phyloP scores from a whole-genome alignment of 495 filamentous ascomycete species.

The Talaromyces trachyspermus region DNA sequence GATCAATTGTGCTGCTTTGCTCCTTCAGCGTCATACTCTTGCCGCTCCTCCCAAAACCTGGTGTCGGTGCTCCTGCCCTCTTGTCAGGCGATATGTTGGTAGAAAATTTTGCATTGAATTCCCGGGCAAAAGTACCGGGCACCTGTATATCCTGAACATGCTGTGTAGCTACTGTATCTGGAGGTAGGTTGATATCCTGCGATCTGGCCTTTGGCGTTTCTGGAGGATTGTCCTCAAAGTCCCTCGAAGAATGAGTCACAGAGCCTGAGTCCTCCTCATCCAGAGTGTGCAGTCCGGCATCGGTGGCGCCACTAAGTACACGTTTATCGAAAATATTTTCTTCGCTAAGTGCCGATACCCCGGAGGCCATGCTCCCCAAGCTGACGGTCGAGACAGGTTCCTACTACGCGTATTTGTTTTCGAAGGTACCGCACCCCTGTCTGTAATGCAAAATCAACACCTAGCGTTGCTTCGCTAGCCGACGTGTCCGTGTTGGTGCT shows the following conservation, averaged over 20 bases:
- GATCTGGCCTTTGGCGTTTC: constrained; percentile 43
- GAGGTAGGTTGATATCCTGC: constrained; percentile 50
- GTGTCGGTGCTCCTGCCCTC: constrained; percentile 40
- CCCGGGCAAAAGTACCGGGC: constrained; percentile 77
- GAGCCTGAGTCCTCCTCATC: constrained; percentile 51
- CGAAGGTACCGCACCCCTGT: constrained; percentile 69
- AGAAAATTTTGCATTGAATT: constrained; percentile 61
- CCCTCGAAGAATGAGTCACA: constrained; percentile 33
- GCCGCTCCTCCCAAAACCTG: constrained; percentile 53
- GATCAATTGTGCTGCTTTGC: constrained; percentile 92
- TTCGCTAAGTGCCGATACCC: constrained; percentile 70
- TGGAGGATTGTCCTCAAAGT: constrained; percentile 35
- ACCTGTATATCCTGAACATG: constrained; percentile 84
- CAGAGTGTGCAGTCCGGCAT: constrained; percentile 52
- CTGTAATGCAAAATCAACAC: constrained; percentile 81
- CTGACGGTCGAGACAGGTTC: constrained; percentile 73
- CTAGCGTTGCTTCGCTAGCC: constrained; percentile 63
- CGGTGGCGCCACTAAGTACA: constrained; percentile 28
- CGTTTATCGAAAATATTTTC: constrained; percentile 38
- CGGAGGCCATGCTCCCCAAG: constrained; percentile 91
- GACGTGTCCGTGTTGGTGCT: constrained; percentile 52
- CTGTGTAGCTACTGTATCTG: constrained; percentile 81
- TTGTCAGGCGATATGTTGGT: constrained; percentile 50
- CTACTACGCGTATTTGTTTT: constrained; percentile 35
- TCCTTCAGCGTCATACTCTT: constrained; percentile 91